Percentiles rank a stretch among this genome's conserved stretches.
phyloP scores from a whole-genome alignment of 2,329 filamentous ascomycete genomes.

The Chrysosporium queenslandicum region DNA sequence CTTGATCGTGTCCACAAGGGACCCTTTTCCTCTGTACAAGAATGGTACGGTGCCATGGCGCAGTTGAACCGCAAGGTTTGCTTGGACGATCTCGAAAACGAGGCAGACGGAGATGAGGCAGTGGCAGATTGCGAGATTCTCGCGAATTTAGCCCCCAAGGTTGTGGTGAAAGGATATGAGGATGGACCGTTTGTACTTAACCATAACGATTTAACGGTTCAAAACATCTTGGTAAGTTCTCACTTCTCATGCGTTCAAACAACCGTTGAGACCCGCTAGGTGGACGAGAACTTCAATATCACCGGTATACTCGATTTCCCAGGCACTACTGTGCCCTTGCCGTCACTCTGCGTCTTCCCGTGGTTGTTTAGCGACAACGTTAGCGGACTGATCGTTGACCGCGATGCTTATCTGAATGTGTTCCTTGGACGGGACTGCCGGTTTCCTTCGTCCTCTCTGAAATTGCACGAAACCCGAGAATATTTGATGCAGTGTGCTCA shows the following conservation, averaged over 20 bases:
- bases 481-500: constrained; percentile 4
- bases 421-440: background rate
- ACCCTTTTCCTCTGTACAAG: constrained; percentile 1
- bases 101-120: constrained; percentile 1
- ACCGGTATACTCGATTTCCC: constrained; percentile 16
- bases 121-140: constrained; percentile 10
- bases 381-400: background rate
- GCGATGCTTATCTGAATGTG: background rate
- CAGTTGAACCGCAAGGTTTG: constrained; percentile 2
- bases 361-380: constrained; percentile 11
- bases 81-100: constrained; percentile 5
- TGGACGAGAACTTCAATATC: constrained; percentile 16
- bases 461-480: background rate
- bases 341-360: constrained; percentile 11
- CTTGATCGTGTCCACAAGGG: background rate
- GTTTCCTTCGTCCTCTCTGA: constrained; percentile 1
- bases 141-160: background rate
- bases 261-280: constrained; percentile 5
- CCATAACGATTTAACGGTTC: constrained; percentile 9
- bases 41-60: constrained; percentile 10
- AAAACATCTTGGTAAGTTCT: constrained; percentile 8
- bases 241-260: background rate
- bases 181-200: constrained; percentile 11
- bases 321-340: constrained; percentile 14
- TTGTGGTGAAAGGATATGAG: constrained; percentile 1